Percentiles rank a stretch among this genome's conserved stretches.
Conservation (phyloP, 441 rosid species). For the Pelargonium australe region DNA sequence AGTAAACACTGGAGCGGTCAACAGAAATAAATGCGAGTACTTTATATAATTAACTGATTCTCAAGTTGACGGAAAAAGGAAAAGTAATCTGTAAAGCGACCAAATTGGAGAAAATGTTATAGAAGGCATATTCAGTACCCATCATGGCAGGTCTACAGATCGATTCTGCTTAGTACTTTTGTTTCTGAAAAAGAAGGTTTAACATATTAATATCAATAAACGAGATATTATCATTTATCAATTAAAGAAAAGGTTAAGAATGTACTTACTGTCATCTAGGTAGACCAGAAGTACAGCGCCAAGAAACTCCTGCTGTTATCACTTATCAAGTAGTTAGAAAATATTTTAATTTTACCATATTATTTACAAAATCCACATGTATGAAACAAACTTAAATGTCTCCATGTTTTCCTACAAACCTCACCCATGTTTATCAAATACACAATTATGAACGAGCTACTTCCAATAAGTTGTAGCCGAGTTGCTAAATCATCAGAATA, state of each 20-base stretch:
- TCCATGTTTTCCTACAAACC: constrained; percentile 13
- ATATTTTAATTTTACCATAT: constrained; percentile 16
- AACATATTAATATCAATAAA: constrained; percentile 14
- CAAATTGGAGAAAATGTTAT: background rate
- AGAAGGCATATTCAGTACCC: constrained; percentile 7
- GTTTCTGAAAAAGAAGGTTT: constrained; percentile 4
- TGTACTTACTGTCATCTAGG: constrained; percentile 14
- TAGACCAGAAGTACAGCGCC: constrained; percentile 1
- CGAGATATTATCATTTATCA: constrained; percentile 17
- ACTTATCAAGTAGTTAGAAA: constrained; percentile 15
- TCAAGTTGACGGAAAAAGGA: background rate
- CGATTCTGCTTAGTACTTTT: constrained; percentile 1
- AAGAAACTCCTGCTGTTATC: constrained; percentile 11
- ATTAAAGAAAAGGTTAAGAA: constrained; percentile 22
- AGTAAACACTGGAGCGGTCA: background rate
- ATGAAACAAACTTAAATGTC: background rate
- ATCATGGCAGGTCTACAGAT: background rate
- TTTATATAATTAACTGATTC: background rate
- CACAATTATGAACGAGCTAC: constrained; percentile 13
- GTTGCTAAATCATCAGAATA: constrained; percentile 30
- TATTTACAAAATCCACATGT: constrained; percentile 13
- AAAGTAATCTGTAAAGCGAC: background rate
- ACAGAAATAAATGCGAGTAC: background rate
- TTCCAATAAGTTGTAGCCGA: constrained; percentile 14
- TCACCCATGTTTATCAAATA: constrained; percentile 9